Percentiles rank a stretch among this genome's conserved stretches.
These are phyloP conservation scores for Colletotrichum sp. DNA, from an alignment of 2,329 filamentous ascomycete species.

Conservation along the genomic window DNA sequence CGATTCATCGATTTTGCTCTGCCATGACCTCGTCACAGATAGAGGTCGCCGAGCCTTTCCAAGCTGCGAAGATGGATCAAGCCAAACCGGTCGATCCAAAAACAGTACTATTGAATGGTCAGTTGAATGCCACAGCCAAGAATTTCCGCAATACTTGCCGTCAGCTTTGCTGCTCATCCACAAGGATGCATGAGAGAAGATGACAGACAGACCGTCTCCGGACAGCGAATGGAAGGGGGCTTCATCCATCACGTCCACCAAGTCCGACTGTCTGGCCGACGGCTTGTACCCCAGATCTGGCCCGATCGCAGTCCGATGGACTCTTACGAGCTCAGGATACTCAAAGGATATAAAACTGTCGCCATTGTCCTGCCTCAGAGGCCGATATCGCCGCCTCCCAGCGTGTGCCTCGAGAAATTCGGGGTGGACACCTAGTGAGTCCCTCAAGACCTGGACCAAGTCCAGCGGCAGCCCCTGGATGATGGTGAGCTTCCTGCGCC, in stretches of 20 bases:
- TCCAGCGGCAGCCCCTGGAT: conserved; percentile 16
- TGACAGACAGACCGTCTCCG: conserved; percentile 22
- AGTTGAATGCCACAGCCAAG: not conserved
- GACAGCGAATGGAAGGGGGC: conserved; percentile 24
- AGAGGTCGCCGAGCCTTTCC: conserved; percentile 22
- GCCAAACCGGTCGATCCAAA: conserved; percentile 32
- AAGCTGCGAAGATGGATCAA: conserved; percentile 15
- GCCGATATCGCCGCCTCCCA: conserved; percentile 28
- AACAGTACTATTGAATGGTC: conserved; percentile 31
- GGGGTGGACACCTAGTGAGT: conserved; percentile 29
- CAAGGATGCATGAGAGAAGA: conserved; percentile 38
- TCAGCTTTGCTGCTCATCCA: conserved; percentile 32
- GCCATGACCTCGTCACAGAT: conserved; percentile 13
- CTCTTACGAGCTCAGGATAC: conserved; percentile 34
- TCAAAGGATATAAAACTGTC: conserved; percentile 27
- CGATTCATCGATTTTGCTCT: conserved; percentile 17
- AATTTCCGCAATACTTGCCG: not conserved
- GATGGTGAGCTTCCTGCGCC: conserved; percentile 18
- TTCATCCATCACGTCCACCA: conserved; percentile 24
- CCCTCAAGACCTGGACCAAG: conserved; percentile 25
- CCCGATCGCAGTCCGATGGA: not conserved
- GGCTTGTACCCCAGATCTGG: not conserved
- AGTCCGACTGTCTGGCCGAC: conserved; percentile 3
- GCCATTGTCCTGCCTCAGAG: conserved; percentile 7
- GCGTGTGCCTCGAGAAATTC: conserved; percentile 35